Evolutionary conservation across 1,284 basidiomycete genomes (phyloP).

Genomic region (Xerocomus alliaceus): DNA sequence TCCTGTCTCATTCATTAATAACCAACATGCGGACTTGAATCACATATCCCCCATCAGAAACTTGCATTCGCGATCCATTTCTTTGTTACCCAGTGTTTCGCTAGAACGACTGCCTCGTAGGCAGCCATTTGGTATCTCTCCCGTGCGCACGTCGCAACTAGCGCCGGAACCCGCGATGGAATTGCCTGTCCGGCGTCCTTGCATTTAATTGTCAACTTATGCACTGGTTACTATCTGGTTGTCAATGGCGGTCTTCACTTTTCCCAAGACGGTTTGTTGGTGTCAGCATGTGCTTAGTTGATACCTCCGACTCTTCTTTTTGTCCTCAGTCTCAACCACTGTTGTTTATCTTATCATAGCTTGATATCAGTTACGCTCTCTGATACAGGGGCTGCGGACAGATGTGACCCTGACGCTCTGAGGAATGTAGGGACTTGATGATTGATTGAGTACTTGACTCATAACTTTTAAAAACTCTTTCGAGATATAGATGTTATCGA

Average conservation of each 20-base stretch:
- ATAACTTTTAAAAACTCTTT: not conserved
- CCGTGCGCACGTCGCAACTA: slow-evolving; percentile 42
- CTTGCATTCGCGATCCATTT: slow-evolving; percentile 1
- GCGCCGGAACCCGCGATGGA: slow-evolving; percentile 45
- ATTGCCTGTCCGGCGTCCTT: slow-evolving; percentile 25
- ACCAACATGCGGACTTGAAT: not conserved
- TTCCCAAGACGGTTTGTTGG: not conserved
- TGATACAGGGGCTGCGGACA: not conserved
- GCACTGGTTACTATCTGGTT: not conserved
- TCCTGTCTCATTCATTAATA: not conserved
- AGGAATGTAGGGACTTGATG: not conserved
- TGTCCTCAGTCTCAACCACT: not conserved
- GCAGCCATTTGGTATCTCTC: slow-evolving; percentile 30
- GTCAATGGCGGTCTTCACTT: not conserved
- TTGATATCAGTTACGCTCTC: not conserved
- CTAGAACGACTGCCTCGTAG: slow-evolving; percentile 3
- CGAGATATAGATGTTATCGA: too few relatives aligned
- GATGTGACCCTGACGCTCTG: not conserved
- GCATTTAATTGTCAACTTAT: not conserved
- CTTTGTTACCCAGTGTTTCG: slow-evolving; percentile 1
- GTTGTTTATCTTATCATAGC: not conserved
- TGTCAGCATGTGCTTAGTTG: not conserved
- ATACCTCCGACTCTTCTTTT: not conserved
- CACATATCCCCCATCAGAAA: not conserved
- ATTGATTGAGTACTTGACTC: not conserved